Conservation (phyloP, 371 early-diverging fungal species). For the Circinella umbellata region DNA sequence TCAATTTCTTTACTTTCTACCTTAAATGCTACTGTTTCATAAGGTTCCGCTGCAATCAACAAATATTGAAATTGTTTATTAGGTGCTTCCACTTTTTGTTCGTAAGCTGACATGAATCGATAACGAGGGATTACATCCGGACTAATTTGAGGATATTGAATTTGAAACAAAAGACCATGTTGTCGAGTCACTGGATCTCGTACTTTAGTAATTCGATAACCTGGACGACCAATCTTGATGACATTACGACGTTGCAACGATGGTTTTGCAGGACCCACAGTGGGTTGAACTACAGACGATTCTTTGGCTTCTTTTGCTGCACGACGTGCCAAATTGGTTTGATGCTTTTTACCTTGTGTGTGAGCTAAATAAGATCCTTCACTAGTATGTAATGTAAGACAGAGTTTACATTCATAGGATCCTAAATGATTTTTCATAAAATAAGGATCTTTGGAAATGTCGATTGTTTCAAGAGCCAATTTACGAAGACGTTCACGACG, state of each 20-base stretch:
- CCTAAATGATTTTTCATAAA: constrained; percentile 98
- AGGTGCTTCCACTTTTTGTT: constrained; percentile 92
- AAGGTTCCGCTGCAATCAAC: constrained; percentile 96
- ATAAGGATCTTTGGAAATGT: constrained; percentile 96
- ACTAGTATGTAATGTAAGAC: constrained; percentile 93
- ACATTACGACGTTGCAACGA: constrained; percentile 58
- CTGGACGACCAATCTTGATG: constrained; percentile 97
- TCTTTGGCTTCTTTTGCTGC: constrained; percentile 92
- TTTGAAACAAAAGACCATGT: constrained; percentile 91
- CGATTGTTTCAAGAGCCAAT: constrained; percentile 96
- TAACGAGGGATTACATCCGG: constrained; percentile 82
- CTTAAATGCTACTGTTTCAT: constrained; percentile 95
- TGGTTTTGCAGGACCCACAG: constrained; percentile 58
- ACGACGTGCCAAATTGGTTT: constrained; percentile 92
- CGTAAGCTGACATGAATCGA: constrained; percentile 98
- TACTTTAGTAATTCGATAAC: constrained; percentile 95
- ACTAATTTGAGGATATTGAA: constrained; percentile 92
- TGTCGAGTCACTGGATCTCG: constrained; percentile 89
- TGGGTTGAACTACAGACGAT: constrained; percentile 55
- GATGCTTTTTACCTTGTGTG: constrained; percentile 99
- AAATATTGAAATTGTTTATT: constrained; percentile 92
- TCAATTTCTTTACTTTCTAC: constrained; percentile 94
- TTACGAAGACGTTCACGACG: constrained; percentile 95
- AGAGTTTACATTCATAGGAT: constrained; percentile 97
- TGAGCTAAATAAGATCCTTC: constrained; percentile 98